Evolutionary conservation across 2,329 filamentous ascomycete species (phyloP).

Genomic region (Calcarisporium arbuscula): DNA sequence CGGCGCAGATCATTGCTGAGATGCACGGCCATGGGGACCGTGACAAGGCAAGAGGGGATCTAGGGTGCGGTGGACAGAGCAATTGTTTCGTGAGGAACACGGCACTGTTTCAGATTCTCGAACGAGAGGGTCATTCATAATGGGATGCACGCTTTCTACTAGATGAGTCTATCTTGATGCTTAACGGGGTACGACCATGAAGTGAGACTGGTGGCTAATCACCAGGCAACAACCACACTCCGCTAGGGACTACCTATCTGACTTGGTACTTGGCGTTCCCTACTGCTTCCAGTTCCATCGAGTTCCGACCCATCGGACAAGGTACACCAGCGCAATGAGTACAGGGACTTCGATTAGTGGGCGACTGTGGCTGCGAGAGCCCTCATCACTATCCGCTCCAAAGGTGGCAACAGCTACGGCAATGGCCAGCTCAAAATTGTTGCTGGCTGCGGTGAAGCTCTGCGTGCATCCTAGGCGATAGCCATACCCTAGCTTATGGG

Average conservation of each 20-base stretch:
- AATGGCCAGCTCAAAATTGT: constrained; percentile 90
- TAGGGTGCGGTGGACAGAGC: constrained; percentile 22
- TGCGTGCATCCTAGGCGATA: constrained; percentile 69
- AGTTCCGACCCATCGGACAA: constrained; percentile 53
- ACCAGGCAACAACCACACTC: too few relatives aligned
- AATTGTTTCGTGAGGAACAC: constrained; percentile 28
- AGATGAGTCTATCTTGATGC: too few relatives aligned
- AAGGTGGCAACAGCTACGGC: constrained; percentile 80
- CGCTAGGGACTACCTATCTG: constrained; percentile 12
- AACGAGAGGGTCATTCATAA: constrained; percentile 16
- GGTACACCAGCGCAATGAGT: constrained; percentile 69
- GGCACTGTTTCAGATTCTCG: constrained; percentile 26
- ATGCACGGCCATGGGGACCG: constrained; percentile 28
- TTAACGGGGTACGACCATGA: too few relatives aligned
- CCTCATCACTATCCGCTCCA: constrained; percentile 71
- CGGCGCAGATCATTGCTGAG: constrained; percentile 31
- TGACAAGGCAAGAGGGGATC: constrained; percentile 16
- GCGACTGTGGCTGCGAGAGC: constrained; percentile 75
- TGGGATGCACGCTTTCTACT: too few relatives aligned
- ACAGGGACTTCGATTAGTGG: constrained; percentile 85
- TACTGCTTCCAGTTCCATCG: constrained; percentile 53
- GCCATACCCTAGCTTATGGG: constrained; percentile 62
- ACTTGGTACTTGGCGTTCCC: too few relatives aligned
- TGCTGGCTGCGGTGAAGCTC: constrained; percentile 84
- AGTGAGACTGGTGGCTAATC: too few relatives aligned